Percentiles rank a stretch among this genome's conserved stretches.
These are phyloP conservation scores for Tetratostichococcus sp. DNA, from an alignment of 139 green algal species.

Conservation along the genomic window DNA sequence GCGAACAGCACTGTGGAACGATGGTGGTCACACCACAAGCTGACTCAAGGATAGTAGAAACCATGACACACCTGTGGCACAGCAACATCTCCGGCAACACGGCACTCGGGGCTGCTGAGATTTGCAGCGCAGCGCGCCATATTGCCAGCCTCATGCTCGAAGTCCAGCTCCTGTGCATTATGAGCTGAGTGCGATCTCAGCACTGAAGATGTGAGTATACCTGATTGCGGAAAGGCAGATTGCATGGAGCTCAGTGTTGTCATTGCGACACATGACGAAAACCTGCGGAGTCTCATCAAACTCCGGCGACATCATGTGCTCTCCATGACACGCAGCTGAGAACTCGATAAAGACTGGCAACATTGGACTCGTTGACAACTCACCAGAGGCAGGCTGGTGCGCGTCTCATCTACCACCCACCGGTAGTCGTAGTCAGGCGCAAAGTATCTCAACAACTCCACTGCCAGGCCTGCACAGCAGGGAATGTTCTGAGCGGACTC, in stretches of 20 bases:
- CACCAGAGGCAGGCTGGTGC: slow-evolving; percentile 67
- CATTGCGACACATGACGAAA: too few species aligned
- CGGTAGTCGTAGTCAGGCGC: slow-evolving; percentile 65
- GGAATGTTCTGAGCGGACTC: too few species aligned
- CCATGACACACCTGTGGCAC: slow-evolving; percentile 43
- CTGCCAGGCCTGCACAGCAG: too few species aligned
- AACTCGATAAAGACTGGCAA: not conserved
- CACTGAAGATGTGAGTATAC: too few species aligned
- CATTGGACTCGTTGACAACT: too few species aligned
- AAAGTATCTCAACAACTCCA: slow-evolving; percentile 43
- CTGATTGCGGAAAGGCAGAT: too few species aligned
- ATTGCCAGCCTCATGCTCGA: slow-evolving; percentile 68
- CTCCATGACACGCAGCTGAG: not conserved
- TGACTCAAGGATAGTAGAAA: too few species aligned
- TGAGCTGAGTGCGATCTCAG: not conserved
- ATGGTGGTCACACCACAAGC: too few species aligned
- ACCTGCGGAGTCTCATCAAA: too few species aligned
- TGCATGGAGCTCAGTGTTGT: too few species aligned
- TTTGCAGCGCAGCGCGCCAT: slow-evolving; percentile 59
- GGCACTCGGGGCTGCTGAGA: slow-evolving; percentile 32
- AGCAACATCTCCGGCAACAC: slow-evolving; percentile 33
- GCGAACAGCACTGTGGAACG: too few species aligned
- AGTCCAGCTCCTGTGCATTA: slow-evolving; percentile 71
- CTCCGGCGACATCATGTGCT: not conserved
- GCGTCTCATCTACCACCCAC: slow-evolving; percentile 88